Evolutionary conservation across 352 stramenopile species (phyloP).

Genomic region (Phytopythium kandeliae): DNA sequence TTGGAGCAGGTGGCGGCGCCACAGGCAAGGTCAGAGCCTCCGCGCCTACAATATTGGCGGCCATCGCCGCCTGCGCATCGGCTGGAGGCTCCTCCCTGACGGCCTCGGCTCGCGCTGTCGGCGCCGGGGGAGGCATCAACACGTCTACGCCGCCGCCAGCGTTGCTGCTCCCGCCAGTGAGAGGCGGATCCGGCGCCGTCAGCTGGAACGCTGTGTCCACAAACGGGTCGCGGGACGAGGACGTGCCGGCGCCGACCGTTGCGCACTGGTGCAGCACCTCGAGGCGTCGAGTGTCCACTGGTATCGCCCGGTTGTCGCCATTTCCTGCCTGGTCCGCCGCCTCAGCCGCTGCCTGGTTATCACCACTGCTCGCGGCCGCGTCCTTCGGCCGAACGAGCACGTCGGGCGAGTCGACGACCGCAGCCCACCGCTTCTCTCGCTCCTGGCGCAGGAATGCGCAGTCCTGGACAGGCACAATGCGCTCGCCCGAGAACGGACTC

Average conservation of each 20-base stretch:
- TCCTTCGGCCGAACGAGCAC: neutral
- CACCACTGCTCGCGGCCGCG: constrained; percentile 4
- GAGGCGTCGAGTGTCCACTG: constrained; percentile 43
- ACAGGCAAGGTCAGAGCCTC: neutral
- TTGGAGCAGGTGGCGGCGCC: neutral
- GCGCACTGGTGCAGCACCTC: constrained; percentile 73
- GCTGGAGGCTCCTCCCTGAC: constrained; percentile 2
- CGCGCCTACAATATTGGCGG: neutral
- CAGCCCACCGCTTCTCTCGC: constrained; percentile 59
- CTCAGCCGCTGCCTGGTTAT: constrained; percentile 18
- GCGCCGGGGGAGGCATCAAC: neutral
- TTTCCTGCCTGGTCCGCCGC: neutral
- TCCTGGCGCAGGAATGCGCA: constrained; percentile 54
- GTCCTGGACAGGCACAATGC: constrained; percentile 55
- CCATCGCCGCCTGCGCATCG: constrained; percentile 3
- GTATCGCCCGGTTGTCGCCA: constrained; percentile 16
- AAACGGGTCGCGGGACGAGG: constrained; percentile 36
- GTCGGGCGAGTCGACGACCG: constrained; percentile 41
- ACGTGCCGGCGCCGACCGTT: constrained; percentile 34
- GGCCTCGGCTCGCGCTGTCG: neutral
- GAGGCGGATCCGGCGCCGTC: neutral
- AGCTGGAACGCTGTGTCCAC: constrained; percentile 39
- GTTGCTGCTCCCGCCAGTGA: neutral
- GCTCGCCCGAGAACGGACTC: constrained; percentile 68
- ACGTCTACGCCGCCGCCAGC: neutral